Conservation (phyloP, 768 basidiomycete genomes). For the Strobilomyces echinocephalus region DNA sequence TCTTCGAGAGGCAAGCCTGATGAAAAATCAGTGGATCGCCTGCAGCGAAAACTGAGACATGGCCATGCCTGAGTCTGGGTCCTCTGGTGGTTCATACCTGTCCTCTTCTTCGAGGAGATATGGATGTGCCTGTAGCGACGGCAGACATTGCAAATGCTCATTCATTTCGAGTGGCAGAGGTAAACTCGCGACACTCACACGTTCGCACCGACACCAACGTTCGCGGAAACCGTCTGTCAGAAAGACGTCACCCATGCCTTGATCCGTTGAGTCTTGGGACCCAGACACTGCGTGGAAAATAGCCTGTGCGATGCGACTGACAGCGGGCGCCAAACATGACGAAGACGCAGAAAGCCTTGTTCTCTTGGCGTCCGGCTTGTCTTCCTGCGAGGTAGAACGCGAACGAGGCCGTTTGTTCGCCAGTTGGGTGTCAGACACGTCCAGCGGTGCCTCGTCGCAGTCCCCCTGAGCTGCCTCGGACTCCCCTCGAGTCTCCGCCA, state of each 20-base stretch:
- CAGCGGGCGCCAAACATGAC: slow-evolving; percentile 54
- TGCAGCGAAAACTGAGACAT: neutral
- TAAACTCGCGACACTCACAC: slow-evolving; percentile 35
- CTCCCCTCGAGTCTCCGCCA: slow-evolving; percentile 52
- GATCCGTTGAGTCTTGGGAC: slow-evolving; percentile 16
- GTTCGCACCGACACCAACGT: slow-evolving; percentile 73
- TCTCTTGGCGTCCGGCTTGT: slow-evolving; percentile 40
- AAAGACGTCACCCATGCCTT: slow-evolving; percentile 71
- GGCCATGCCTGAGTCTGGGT: slow-evolving; percentile 71
- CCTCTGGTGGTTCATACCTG: slow-evolving; percentile 80
- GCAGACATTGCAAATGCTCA: slow-evolving; percentile 46
- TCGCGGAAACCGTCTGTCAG: slow-evolving; percentile 67
- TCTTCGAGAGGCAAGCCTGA: slow-evolving; percentile 76
- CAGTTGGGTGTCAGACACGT: slow-evolving; percentile 25
- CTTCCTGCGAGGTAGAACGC: slow-evolving; percentile 18
- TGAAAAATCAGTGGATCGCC: neutral
- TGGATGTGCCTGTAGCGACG: slow-evolving; percentile 46
- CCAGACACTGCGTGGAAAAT: slow-evolving; percentile 33
- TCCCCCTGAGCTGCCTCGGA: neutral
- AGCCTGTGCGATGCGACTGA: slow-evolving; percentile 41
- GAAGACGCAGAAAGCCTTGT: slow-evolving; percentile 35
- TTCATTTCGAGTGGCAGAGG: slow-evolving; percentile 1
- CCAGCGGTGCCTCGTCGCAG: slow-evolving; percentile 13
- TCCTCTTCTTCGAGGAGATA: slow-evolving; percentile 76
- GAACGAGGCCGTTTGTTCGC: slow-evolving; percentile 44